phyloP scores from a whole-genome alignment of 805 yeast species.

The Tetrapisispora namnaoensis region DNA sequence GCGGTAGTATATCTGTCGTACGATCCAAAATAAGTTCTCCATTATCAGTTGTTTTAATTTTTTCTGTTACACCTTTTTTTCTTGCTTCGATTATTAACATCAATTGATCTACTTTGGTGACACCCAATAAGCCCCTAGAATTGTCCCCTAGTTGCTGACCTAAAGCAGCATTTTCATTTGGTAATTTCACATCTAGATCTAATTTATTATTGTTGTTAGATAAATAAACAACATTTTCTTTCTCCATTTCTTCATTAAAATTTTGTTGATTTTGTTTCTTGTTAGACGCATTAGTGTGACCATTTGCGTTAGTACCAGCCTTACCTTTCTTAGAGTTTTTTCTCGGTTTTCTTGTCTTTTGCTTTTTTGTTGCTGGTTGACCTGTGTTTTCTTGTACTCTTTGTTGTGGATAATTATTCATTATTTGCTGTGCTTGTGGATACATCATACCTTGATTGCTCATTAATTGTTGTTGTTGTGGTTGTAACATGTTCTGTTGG shows the following conservation, averaged over 20 bases:
- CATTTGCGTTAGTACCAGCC: neutral
- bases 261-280: neutral
- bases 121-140: constrained; percentile 66
- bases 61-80: constrained; percentile 60
- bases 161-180: neutral
- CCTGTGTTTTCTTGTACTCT: neutral
- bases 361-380: neutral
- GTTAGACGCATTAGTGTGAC: neutral
- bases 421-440: neutral
- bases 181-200: neutral
- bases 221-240: neutral
- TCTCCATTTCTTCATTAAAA: neutral
- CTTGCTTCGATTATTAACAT: constrained; percentile 89
- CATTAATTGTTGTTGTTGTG: neutral
- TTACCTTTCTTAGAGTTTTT: neutral
- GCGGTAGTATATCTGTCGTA: constrained; percentile 41
- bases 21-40: constrained; percentile 53
- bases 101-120: constrained; percentile 82
- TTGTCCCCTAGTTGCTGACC: constrained; percentile 37
- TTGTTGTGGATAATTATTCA: neutral
- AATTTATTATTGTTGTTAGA: neutral
- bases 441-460: neutral
- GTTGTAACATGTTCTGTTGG: neutral
- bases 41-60: constrained; percentile 54
- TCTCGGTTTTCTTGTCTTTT: neutral